Conservation (phyloP, 1,139 yeast species). For the Protomyces inouyei region DNA sequence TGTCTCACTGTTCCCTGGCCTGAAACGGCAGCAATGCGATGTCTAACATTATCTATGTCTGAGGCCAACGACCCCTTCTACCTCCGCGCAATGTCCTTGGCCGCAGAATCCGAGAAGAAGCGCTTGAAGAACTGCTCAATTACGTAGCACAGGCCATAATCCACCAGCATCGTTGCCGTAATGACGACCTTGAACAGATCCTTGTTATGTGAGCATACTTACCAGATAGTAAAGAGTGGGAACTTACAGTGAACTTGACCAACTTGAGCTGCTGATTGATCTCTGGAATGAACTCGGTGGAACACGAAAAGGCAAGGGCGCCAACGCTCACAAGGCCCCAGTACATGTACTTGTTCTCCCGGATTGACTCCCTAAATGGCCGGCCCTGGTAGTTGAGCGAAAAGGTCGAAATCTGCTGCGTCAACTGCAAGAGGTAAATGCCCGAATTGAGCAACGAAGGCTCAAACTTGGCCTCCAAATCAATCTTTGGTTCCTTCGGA, state of each 20-base stretch:
- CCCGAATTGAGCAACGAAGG: slow-evolving; percentile 95
- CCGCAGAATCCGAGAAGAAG: slow-evolving; percentile 82
- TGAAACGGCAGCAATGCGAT: too few species aligned
- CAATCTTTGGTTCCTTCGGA: slow-evolving; percentile 42
- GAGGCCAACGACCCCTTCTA: too few species aligned
- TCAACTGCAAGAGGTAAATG: slow-evolving; percentile 85
- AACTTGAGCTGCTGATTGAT: slow-evolving; percentile 84
- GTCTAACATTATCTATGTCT: too few species aligned
- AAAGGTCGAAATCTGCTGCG: slow-evolving; percentile 95
- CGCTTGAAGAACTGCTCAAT: slow-evolving; percentile 74
- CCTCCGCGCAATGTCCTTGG: slow-evolving; percentile 75
- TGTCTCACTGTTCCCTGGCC: too few species aligned
- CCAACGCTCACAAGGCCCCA: slow-evolving; percentile 92
- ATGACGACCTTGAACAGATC: slow-evolving; percentile 9
- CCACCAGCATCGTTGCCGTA: slow-evolving; percentile 51
- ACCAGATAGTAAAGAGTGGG: slow-evolving; percentile 48
- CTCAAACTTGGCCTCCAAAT: slow-evolving; percentile 77
- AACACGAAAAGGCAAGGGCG: slow-evolving; percentile 75
- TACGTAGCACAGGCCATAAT: slow-evolving; percentile 71
- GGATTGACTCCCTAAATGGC: slow-evolving; percentile 89
- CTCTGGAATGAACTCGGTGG: slow-evolving; percentile 92
- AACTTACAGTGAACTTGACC: slow-evolving; percentile 74
- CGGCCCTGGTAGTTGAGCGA: slow-evolving; percentile 97
- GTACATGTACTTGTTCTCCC: slow-evolving; percentile 93
- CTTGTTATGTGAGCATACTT: background rate